Evolutionary conservation across 139 green algal species (phyloP).

Genomic region (Cymbomonas tetramitiformis): DNA sequence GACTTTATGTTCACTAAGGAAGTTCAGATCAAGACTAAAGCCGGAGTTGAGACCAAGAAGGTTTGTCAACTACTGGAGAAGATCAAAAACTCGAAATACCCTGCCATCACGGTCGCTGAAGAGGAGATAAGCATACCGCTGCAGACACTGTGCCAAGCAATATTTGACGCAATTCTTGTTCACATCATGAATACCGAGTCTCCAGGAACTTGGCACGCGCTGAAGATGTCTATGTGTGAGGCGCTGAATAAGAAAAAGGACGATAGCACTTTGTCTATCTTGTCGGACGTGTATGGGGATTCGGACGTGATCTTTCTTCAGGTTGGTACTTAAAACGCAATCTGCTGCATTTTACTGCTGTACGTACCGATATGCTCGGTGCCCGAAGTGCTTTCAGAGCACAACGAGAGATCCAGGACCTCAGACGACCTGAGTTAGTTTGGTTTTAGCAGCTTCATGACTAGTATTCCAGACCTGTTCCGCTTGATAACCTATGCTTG

Average conservation of each 20-base stretch:
- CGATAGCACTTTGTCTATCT: background rate
- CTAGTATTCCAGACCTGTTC: too few relatives aligned
- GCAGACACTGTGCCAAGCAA: background rate
- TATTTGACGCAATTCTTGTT: constrained; percentile 14
- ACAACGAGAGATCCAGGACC: too few relatives aligned
- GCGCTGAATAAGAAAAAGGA: constrained; percentile 7
- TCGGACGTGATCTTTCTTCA: constrained; percentile 13
- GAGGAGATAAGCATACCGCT: constrained; percentile 5
- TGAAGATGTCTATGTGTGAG: constrained; percentile 3
- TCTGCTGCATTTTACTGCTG: too few relatives aligned
- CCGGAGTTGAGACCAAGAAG: background rate
- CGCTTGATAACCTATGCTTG: too few relatives aligned
- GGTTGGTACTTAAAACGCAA: too few relatives aligned
- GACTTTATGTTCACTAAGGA: constrained; percentile 9
- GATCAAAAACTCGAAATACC: constrained; percentile 14
- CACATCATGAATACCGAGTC: constrained; percentile 7
- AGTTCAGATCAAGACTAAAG: background rate
- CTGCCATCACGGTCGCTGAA: constrained; percentile 3
- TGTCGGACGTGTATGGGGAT: background rate
- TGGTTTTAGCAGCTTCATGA: too few relatives aligned
- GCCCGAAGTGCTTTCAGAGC: too few relatives aligned
- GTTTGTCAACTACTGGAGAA: background rate
- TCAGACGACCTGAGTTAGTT: too few relatives aligned
- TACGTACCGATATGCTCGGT: too few relatives aligned
- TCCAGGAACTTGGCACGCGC: constrained; percentile 2